Evolutionary conservation across 331 rosid genomes (phyloP).

Genomic region (Stylosanthes scabra): DNA sequence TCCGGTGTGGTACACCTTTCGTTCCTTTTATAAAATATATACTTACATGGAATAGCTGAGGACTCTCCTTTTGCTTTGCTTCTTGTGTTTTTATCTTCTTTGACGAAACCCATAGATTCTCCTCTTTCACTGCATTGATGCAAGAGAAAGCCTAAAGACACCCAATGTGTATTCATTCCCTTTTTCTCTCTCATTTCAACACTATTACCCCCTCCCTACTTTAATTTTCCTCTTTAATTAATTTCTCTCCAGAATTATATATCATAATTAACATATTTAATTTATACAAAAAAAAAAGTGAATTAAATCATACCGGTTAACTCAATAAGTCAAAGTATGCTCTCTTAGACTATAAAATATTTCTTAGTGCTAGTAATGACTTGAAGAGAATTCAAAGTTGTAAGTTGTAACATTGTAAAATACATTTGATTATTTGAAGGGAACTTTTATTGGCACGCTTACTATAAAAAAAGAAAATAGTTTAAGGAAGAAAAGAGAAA

Average conservation of each 20-base stretch:
- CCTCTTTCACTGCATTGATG: constrained; percentile 68
- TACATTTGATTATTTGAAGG: too few relatives aligned
- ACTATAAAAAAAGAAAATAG: neutral
- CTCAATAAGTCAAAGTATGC: too few relatives aligned
- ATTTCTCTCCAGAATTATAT: constrained; percentile 24
- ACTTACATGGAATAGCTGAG: neutral
- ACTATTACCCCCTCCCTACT: neutral
- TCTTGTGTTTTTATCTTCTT: constrained; percentile 65
- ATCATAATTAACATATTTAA: neutral
- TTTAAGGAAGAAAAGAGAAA: neutral
- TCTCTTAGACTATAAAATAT: too few relatives aligned
- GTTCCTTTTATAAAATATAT: constrained; percentile 19
- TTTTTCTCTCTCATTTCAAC: constrained; percentile 32
- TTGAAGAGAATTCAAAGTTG: too few relatives aligned
- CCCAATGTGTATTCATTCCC: neutral
- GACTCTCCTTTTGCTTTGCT: constrained; percentile 52
- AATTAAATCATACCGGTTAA: too few relatives aligned
- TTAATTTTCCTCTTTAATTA: constrained; percentile 38
- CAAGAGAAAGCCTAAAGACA: constrained; percentile 71
- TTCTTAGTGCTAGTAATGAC: too few relatives aligned
- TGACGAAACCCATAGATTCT: constrained; percentile 60
- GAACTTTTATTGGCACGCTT: too few relatives aligned
- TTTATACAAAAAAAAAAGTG: too few relatives aligned
- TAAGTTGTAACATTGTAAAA: too few relatives aligned
- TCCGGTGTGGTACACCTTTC: constrained; percentile 33